Percentiles rank a stretch among this genome's conserved stretches.
phyloP scores from a whole-genome alignment of 805 yeast genomes.

The Diddensiella santjacobensis region DNA sequence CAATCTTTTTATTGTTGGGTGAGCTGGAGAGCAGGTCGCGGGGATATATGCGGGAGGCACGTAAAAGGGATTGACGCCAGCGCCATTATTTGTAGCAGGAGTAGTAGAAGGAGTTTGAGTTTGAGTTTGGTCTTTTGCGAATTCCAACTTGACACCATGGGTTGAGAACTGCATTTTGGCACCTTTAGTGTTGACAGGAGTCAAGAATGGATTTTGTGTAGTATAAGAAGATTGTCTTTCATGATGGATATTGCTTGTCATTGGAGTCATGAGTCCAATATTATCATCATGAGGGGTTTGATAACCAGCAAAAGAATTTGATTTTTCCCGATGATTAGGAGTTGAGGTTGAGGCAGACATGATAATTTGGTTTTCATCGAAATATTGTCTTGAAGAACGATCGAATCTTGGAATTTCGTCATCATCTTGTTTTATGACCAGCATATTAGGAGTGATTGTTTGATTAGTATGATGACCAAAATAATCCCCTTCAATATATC shows the following conservation, averaged over 20 bases:
- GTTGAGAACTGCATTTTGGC: constrained; percentile 3
- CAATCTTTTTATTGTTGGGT: neutral
- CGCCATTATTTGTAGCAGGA: constrained; percentile 3
- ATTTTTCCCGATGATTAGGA: neutral
- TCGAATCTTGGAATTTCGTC: neutral
- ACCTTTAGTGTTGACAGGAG: constrained; percentile 15
- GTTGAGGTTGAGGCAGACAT: too few relatives aligned
- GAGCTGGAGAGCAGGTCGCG: constrained; percentile 6
- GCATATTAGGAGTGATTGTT: constrained; percentile 17
- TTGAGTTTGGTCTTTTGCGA: constrained; percentile 6
- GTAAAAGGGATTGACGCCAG: constrained; percentile 35
- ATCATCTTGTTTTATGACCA: constrained; percentile 6
- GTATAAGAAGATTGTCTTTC: neutral
- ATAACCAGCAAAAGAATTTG: constrained; percentile 3
- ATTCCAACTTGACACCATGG: constrained; percentile 21
- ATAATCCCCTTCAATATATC: neutral
- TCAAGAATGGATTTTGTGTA: constrained; percentile 13
- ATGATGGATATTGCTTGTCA: neutral
- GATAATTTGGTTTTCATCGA: constrained; percentile 4
- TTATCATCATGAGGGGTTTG: constrained; percentile 4
- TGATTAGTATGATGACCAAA: neutral
- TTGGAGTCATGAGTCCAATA: constrained; percentile 9
- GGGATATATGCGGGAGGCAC: constrained; percentile 28
- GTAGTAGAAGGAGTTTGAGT: neutral
- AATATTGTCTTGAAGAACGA: neutral